A percentile compares a stretch with the other conserved stretches of the same genome.
These are phyloP conservation scores for Xylariales sp. DNA, from an alignment of 2,329 filamentous ascomycete genomes.

Conservation along the genomic window DNA sequence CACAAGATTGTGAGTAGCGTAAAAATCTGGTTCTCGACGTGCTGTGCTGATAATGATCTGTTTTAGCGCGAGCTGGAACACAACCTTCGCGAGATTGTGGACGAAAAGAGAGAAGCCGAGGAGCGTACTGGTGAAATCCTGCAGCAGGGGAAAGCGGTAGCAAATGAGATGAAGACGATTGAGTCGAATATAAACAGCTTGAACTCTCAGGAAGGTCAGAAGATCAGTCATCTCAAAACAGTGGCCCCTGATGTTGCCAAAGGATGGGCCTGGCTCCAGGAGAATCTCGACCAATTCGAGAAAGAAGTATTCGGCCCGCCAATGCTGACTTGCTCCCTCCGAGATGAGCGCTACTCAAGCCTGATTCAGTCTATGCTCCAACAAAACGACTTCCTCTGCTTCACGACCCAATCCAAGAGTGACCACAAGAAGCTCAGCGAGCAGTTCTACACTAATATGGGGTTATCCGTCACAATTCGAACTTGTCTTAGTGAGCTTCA, in stretches of 20 bases:
- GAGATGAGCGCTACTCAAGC: conserved; percentile 61
- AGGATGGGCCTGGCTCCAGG: conserved; percentile 80
- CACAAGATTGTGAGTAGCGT: conserved; percentile 61
- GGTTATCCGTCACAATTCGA: conserved; percentile 68
- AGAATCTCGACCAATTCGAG: conserved; percentile 65
- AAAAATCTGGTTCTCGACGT: not conserved
- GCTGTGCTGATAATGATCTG: not conserved
- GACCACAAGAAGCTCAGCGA: conserved; percentile 73
- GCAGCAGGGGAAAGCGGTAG: conserved; percentile 35
- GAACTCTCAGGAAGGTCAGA: conserved; percentile 71
- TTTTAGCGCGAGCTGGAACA: conserved; percentile 58
- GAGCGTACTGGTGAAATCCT: conserved; percentile 32
- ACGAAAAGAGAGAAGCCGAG: conserved; percentile 30
- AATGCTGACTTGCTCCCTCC: conserved; percentile 74
- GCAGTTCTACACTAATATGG: conserved; percentile 58
- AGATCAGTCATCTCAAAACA: conserved; percentile 59
- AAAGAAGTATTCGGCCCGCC: conserved; percentile 77
- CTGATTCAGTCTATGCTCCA: conserved; percentile 49
- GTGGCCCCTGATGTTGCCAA: conserved; percentile 59
- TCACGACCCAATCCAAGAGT: conserved; percentile 70
- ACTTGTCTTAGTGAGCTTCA: conserved; percentile 52
- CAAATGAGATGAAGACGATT: conserved; percentile 30
- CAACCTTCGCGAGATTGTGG: conserved; percentile 45
- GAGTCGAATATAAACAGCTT: conserved; percentile 53
- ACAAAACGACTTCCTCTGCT: conserved; percentile 52